A percentile compares a stretch with the other conserved stretches of the same genome.
Conservation (phyloP, 1,139 yeast genomes). For the Petasospora rhodanensis region DNA sequence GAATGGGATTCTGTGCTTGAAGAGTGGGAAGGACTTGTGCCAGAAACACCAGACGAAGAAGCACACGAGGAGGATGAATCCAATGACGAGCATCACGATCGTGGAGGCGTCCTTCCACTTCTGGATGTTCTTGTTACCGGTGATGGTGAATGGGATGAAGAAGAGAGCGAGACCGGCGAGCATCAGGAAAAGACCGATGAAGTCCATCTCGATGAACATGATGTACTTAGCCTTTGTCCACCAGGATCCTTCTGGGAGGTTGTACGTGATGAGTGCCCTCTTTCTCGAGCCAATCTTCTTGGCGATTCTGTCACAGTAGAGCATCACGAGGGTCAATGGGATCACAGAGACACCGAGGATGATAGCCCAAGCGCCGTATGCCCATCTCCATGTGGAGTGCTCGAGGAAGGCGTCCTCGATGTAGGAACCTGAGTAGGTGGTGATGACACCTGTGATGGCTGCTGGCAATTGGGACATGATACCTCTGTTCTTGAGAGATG, state of each 20-base stretch:
- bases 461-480: slow-evolving; percentile 32
- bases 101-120: slow-evolving; percentile 25
- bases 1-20: slow-evolving; percentile 20
- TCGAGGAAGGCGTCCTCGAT: slow-evolving; percentile 22
- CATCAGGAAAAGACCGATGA: slow-evolving; percentile 30
- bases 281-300: slow-evolving; percentile 18
- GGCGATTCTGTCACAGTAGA: slow-evolving; percentile 27
- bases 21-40: slow-evolving; percentile 1
- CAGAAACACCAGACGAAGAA: slow-evolving; percentile 24
- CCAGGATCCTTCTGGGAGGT: slow-evolving; percentile 13
- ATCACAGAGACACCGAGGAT: slow-evolving; percentile 30
- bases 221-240: slow-evolving; percentile 10
- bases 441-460: slow-evolving; percentile 23
- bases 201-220: slow-evolving; percentile 30
- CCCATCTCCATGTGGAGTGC: slow-evolving; percentile 34
- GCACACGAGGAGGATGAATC: slow-evolving; percentile 17
- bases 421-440: slow-evolving; percentile 24
- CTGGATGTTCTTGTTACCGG: slow-evolving; percentile 23
- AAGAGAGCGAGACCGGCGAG: slow-evolving; percentile 32
- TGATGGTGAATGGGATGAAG: slow-evolving; percentile 33
- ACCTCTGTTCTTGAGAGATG: slow-evolving; percentile 33
- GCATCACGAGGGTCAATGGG: slow-evolving; percentile 30
- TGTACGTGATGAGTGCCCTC: slow-evolving; percentile 11
- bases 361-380: slow-evolving; percentile 35
- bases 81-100: slow-evolving; percentile 27